Evolutionary conservation across 148 eudicot genomes (phyloP), one percentile per base, ranked within the genome.

Genomic region (Bassia scoparia): DNA sequence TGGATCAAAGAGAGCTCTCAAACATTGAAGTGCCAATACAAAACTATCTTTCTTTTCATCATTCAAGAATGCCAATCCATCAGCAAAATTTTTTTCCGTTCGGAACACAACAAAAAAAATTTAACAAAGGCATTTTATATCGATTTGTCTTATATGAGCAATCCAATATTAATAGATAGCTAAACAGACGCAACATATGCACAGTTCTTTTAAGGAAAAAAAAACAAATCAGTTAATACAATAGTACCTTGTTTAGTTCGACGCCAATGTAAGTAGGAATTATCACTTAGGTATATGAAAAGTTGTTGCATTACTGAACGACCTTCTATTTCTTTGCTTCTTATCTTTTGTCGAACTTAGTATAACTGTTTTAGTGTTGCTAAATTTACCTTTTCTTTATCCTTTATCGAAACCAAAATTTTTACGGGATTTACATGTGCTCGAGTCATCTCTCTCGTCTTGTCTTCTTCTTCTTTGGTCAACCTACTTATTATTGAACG

Each of bases 91-190:
- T 20, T 30, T 31, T 5, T 43, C 67, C 2, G 67, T 62, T n/a
- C 0, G 67, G 67, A 18, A 34, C 35, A 35, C 20, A 17, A 4
- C 68, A 49, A 37, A 65, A 29, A 4, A 65, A 9, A 0, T 65
- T 13, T 5, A 65, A 8, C 23, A 65, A 65, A 11, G 68, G 68
- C 68, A 65, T 37, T 1, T 37, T 65, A 3, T 37, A 41, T 13
- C 68, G 3, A 65, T 65, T 65, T 65, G 68, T 65, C 10, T 65
- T 65, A 65, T 65, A 65, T 7, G 49, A 37, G n/a, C 50, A 35
- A 65, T 26, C 37, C 64, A 30, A 37, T 3, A 65, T 26, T 27
- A 65, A 41, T 13, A 65, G 49, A 65, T 65, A 37, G 18, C 26
- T 43, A 21, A 37, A 65, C 15, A 35, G 1, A 10, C 49, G 37